Base-by-base conservation (phyloP, 1,139 yeast genomes). In the Blastobotrys ciferrii region DNA sequence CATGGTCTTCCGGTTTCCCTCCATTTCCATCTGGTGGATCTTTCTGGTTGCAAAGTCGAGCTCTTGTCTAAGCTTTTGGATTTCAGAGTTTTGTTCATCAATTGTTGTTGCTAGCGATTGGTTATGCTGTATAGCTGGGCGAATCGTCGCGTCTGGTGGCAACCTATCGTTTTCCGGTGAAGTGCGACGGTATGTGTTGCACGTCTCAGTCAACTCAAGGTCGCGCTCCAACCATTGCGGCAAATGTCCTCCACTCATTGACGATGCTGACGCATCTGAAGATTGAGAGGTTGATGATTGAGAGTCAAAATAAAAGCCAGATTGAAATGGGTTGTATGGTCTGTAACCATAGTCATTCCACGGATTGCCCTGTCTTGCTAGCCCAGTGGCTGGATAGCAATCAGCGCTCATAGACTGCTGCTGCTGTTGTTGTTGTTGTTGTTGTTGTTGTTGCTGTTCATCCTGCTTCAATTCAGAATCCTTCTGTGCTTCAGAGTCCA, bases 191-290 rank as follows among this genome's bases (percentile, higher is more conserved):
- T 19, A 11, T 4, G n/a, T 23, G 18, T 18, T 4, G 4, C 28
- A 23, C 28, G 40, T 23, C 19, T 36, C 40, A 4, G 28, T 23
- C 30, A 48, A 14, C 12, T 32, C 51, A 37, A 48, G 35, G 28
- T 49, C 49, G 4, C 35, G 12, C 23, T 45, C 49, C 45, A 49
- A 35, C 52, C 52, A 49, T 14, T 35, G 42, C 4, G 52, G 52
- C 13, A 43, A 35, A 12, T n/a, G 31, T 3, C 33, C 32, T 2
- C 30, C 7, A 7, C 32, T 12, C 18, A 33, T 6, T 9, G 43
- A 11, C n/a, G 43, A 28, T 4, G 38, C 15, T 23, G 43, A 28
- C 3, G 38, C 15, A 6, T 23, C 28, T 23, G 28, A 23, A 23
- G 28, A 6, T n/a, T 33, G 13, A 14, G 18, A 12, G 5, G 14